These are phyloP conservation scores for Pyrus hybrid DNA, from an alignment of 331 rosid species.

Conservation along the genomic window DNA sequence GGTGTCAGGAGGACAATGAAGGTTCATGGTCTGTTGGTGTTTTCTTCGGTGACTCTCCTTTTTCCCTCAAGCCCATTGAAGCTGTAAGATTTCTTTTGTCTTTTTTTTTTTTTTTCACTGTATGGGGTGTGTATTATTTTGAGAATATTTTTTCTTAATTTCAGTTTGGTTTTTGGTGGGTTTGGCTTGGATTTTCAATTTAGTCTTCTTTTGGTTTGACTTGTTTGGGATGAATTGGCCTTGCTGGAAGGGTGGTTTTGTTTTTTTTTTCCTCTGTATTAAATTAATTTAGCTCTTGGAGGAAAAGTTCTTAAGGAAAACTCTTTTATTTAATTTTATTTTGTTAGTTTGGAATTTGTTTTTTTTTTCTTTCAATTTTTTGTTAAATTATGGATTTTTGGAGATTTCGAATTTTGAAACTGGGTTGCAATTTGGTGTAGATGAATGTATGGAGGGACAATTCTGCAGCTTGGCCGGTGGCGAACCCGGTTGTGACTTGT, in stretches of 20 bases:
- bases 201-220: slow-evolving; percentile 3
- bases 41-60: slow-evolving; percentile 84
- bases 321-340: not conserved
- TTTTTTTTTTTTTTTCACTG: not conserved
- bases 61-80: slow-evolving; percentile 83
- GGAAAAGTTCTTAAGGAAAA: not conserved
- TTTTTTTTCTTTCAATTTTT: not conserved
- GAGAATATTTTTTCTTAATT: not conserved
- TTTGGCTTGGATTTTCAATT: slow-evolving; percentile 4
- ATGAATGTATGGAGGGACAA: slow-evolving; percentile 55
- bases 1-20: slow-evolving; percentile 90
- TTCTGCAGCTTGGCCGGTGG: slow-evolving; percentile 91
- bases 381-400: not conserved
- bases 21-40: slow-evolving; percentile 98
- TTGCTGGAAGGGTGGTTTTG: not conserved
- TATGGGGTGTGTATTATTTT: not conserved
- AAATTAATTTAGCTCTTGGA: not conserved
- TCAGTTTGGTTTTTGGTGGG: not conserved
- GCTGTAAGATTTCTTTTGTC: slow-evolving; percentile 31
- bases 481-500: slow-evolving; percentile 91
- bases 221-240: not conserved
- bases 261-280: not conserved
- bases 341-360: not conserved
- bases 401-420: not conserved
- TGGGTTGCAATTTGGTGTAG: slow-evolving; percentile 36